Evolutionary conservation across 768 basidiomycete species (phyloP).

Genomic region (Tylopilus felleus): DNA sequence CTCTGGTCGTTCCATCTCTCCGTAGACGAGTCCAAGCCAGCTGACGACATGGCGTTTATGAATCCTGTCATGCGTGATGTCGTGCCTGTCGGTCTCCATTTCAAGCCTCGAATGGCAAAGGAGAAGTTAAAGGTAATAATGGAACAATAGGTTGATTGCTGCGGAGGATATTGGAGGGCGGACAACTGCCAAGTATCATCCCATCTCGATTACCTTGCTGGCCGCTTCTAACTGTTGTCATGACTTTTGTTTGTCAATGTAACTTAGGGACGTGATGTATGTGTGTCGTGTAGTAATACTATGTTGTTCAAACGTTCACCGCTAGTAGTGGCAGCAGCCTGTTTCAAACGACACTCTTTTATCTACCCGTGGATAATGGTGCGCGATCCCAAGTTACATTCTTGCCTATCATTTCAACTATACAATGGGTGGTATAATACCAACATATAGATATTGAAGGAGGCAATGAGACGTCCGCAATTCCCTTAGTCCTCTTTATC

Average conservation of each 20-base stretch:
- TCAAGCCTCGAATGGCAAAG: slow-evolving; percentile 40
- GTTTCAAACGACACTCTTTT: no score
- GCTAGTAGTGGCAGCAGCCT: no score
- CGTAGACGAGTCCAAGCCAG: slow-evolving; percentile 44
- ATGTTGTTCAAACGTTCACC: no score
- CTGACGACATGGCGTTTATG: slow-evolving; percentile 56
- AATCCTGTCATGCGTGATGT: neutral
- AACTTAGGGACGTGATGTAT: no score
- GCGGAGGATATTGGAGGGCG: no score
- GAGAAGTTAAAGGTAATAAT: slow-evolving; percentile 9
- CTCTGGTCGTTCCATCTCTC: slow-evolving; percentile 58
- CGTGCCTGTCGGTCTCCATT: slow-evolving; percentile 51
- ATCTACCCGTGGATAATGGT: neutral
- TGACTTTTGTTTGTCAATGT: no score
- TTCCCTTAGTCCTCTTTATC: neutral
- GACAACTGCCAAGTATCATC: no score
- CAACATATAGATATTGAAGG: neutral
- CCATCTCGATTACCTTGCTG: no score
- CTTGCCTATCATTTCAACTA: neutral
- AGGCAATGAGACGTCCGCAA: neutral
- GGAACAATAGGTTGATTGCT: neutral
- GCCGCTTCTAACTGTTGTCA: no score
- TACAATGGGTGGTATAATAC: neutral
- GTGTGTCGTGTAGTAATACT: no score
- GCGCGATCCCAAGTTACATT: neutral